These are phyloP conservation scores for Kalmanozyma brasiliensis DNA, from an alignment of 1,284 basidiomycete genomes.

Conservation along the genomic window DNA sequence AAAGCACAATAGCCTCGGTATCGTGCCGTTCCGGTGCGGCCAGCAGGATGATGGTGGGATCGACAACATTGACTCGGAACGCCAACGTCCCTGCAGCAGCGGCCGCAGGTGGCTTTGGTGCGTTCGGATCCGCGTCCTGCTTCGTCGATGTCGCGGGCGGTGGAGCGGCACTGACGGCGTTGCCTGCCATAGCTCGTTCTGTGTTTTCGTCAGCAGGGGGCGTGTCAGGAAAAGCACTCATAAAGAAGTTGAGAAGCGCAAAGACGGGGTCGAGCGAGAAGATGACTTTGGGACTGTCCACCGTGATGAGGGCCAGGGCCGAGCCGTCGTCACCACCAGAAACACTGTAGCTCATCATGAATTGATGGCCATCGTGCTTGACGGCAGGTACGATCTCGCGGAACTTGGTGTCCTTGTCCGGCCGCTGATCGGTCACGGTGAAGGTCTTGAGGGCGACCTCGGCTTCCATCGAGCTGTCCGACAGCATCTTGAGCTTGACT, in stretches of 20 bases:
- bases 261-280: constrained; percentile 94
- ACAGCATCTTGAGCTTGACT: constrained; percentile 84
- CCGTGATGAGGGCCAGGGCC: constrained; percentile 82
- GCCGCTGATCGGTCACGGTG: constrained; percentile 87
- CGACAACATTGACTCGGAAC: constrained; percentile 89
- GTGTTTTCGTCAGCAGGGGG: constrained; percentile 8
- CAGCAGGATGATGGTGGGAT: constrained; percentile 87
- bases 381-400: constrained; percentile 94
- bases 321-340: constrained; percentile 73
- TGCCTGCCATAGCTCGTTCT: not conserved
- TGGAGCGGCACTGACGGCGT: constrained; percentile 2
- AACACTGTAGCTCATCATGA: constrained; percentile 90
- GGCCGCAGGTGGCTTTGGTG: constrained; percentile 3
- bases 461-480: constrained; percentile 84
- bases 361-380: constrained; percentile 87
- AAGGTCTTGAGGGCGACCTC: constrained; percentile 89
- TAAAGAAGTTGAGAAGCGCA: constrained; percentile 85
- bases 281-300: constrained; percentile 93
- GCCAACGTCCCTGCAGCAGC: constrained; percentile 65
- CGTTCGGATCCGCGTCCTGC: not conserved
- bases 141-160: no score
- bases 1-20: constrained; percentile 87
- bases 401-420: constrained; percentile 81
- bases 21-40: constrained; percentile 83
- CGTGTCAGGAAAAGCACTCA: constrained; percentile 72